A percentile compares a stretch with the other conserved stretches of the same genome.
Evolutionary conservation across 768 basidiomycete genomes (phyloP).

Genomic region (Termitomyces sp.): DNA sequence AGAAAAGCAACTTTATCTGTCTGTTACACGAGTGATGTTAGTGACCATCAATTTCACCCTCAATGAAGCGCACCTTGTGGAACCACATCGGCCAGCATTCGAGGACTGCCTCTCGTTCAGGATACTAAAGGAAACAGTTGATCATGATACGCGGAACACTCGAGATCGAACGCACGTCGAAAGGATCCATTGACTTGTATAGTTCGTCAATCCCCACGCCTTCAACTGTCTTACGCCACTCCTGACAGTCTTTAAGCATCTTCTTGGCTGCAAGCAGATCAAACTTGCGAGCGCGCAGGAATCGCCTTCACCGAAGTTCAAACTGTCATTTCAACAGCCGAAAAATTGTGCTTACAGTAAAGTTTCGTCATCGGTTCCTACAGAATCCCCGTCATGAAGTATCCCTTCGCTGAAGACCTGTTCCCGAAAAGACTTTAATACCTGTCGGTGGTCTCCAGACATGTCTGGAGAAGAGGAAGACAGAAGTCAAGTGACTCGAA

Average conservation of each 20-base stretch:
- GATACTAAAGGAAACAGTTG: conserved; percentile 42
- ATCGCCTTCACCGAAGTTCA: conserved; percentile 42
- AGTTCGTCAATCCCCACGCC: conserved; percentile 63
- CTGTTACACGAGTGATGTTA: conserved; percentile 22
- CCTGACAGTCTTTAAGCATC: conserved; percentile 63
- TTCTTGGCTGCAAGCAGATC: conserved; percentile 50
- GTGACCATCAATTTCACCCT: background rate
- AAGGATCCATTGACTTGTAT: conserved; percentile 58
- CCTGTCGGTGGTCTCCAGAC: conserved; percentile 23
- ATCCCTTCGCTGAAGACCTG: conserved; percentile 47
- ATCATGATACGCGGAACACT: background rate
- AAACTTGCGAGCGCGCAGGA: conserved; percentile 68
- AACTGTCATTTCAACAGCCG: background rate
- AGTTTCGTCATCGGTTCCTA: conserved; percentile 55
- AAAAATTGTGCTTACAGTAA: conserved; percentile 38
- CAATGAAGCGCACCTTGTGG: conserved; percentile 49
- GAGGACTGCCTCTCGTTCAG: conserved; percentile 62
- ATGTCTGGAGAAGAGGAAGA: conserved; percentile 1
- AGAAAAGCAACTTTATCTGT: conserved; percentile 54
- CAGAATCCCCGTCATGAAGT: conserved; percentile 52
- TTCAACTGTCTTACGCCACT: conserved; percentile 62
- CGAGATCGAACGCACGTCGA: conserved; percentile 44
- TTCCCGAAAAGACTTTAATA: conserved; percentile 44
- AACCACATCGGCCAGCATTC: conserved; percentile 78
- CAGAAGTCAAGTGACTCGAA: background rate